Percentiles rank a stretch among this genome's conserved stretches.
phyloP scores from a whole-genome alignment of 495 filamentous ascomycete species.

The Cercophora scortea region DNA sequence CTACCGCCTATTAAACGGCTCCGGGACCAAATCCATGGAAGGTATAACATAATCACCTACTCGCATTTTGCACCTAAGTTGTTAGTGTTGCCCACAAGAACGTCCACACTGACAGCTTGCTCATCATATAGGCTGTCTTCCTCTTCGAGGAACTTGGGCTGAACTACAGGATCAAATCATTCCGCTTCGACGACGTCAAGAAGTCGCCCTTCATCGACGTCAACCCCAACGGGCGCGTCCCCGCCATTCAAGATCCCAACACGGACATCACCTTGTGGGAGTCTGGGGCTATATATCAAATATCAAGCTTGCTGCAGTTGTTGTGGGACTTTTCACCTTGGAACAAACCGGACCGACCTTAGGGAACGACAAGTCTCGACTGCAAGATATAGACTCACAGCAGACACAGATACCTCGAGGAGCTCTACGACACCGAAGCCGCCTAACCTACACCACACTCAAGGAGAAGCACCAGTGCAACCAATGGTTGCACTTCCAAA shows the following conservation, averaged over 20 bases:
- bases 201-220: constrained; percentile 39
- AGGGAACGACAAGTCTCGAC: too few relatives aligned
- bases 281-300: constrained; percentile 63
- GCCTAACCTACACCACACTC: constrained; percentile 43
- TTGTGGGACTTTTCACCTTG: too few relatives aligned
- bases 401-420: constrained; percentile 46
- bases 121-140: constrained; percentile 38
- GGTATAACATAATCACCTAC: background rate
- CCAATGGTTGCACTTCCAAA: constrained; percentile 62
- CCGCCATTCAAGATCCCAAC: constrained; percentile 57
- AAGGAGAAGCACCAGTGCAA: constrained; percentile 46
- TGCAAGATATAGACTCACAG: too few relatives aligned
- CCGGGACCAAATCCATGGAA: constrained; percentile 4
- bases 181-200: constrained; percentile 52
- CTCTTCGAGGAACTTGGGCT: constrained; percentile 54
- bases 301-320: too few relatives aligned
- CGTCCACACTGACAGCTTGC: background rate
- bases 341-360: too few relatives aligned
- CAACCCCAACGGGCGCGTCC: constrained; percentile 63
- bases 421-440: constrained; percentile 59
- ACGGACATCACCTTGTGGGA: constrained; percentile 60
- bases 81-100: background rate
- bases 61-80: background rate
- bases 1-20: background rate
- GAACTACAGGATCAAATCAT: constrained; percentile 41